Percentiles rank a stretch among this genome's conserved stretches.
Evolutionary conservation across 345 rosid genomes (phyloP).

Genomic region (Hibiscus syriacus): DNA sequence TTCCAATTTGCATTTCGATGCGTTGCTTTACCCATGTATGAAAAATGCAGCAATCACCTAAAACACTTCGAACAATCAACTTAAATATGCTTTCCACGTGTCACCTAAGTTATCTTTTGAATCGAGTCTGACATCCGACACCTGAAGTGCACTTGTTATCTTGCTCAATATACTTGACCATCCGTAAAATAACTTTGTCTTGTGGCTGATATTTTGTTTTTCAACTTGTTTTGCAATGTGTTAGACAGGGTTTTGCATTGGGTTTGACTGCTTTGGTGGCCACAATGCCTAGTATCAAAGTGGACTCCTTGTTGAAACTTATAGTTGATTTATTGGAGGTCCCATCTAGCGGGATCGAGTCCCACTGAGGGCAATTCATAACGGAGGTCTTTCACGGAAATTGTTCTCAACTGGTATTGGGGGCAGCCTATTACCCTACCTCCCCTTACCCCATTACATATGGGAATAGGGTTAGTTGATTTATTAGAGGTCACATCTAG

Average conservation of each 20-base stretch:
- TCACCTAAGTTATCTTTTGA: not conserved
- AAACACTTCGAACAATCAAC: not conserved
- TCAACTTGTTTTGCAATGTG: constrained; percentile 45
- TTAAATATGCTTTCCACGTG: not conserved
- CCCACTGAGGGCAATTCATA: too few species aligned
- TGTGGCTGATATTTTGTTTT: not conserved
- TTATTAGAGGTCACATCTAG: too few species aligned
- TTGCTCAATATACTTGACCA: not conserved
- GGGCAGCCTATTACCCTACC: too few species aligned
- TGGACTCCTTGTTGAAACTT: constrained; percentile 66
- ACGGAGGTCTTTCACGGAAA: too few species aligned
- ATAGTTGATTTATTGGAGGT: constrained; percentile 55
- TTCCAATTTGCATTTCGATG: not conserved
- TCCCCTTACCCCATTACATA: too few species aligned
- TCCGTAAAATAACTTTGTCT: not conserved
- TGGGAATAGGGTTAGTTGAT: too few species aligned
- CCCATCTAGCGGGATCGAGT: too few species aligned
- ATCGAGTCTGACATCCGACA: not conserved
- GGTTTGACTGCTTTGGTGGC: constrained; percentile 56
- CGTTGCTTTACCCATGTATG: not conserved
- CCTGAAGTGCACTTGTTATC: not conserved
- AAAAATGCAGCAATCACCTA: not conserved
- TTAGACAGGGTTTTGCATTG: constrained; percentile 90
- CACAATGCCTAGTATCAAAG: constrained; percentile 41
- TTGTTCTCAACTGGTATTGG: too few species aligned